Evolutionary conservation across 768 basidiomycete genomes (phyloP).

Genomic region (Mycena vitilis): DNA sequence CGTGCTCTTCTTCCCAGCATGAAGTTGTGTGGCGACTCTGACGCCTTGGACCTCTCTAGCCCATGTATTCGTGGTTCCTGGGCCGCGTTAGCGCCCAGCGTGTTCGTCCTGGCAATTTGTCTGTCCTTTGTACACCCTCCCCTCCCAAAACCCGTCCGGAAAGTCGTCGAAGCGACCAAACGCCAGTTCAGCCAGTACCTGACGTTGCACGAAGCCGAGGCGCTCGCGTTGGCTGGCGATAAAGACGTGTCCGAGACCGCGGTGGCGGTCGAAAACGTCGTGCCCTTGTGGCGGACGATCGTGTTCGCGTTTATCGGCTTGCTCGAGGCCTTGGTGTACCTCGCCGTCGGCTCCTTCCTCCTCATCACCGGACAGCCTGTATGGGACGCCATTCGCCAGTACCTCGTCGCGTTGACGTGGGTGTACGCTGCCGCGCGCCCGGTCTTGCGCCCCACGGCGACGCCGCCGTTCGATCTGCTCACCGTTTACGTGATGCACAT

Average conservation of each 20-base stretch:
- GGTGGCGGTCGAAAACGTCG: slow-evolving; percentile 39
- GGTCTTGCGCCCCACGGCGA: slow-evolving; percentile 62
- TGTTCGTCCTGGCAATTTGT: slow-evolving; percentile 57
- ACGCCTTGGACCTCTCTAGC: slow-evolving; percentile 56
- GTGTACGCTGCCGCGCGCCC: slow-evolving; percentile 71
- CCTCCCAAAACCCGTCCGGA: slow-evolving; percentile 38
- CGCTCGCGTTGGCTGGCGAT: slow-evolving; percentile 45
- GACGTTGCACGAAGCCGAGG: slow-evolving; percentile 68
- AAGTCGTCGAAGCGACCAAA: slow-evolving; percentile 40
- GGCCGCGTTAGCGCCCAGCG: slow-evolving; percentile 59
- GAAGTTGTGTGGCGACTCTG: slow-evolving; percentile 48
- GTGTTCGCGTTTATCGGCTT: slow-evolving; percentile 68
- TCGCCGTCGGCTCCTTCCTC: slow-evolving; percentile 67
- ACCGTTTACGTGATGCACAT: slow-evolving; percentile 65
- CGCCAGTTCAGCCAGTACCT: slow-evolving; percentile 56
- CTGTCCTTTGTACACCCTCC: slow-evolving; percentile 47
- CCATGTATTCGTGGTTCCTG: slow-evolving; percentile 64
- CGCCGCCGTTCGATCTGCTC: slow-evolving; percentile 74
- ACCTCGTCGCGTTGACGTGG: slow-evolving; percentile 71
- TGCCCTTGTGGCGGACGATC: slow-evolving; percentile 71
- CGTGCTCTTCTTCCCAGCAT: slow-evolving; percentile 32
- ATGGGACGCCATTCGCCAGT: slow-evolving; percentile 52
- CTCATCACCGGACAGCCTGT: slow-evolving; percentile 51
- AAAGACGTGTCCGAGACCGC: slow-evolving; percentile 30
- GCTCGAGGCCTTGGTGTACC: slow-evolving; percentile 67